Base-by-base conservation (phyloP, 805 yeast genomes). In the Lachancea waltii region DNA sequence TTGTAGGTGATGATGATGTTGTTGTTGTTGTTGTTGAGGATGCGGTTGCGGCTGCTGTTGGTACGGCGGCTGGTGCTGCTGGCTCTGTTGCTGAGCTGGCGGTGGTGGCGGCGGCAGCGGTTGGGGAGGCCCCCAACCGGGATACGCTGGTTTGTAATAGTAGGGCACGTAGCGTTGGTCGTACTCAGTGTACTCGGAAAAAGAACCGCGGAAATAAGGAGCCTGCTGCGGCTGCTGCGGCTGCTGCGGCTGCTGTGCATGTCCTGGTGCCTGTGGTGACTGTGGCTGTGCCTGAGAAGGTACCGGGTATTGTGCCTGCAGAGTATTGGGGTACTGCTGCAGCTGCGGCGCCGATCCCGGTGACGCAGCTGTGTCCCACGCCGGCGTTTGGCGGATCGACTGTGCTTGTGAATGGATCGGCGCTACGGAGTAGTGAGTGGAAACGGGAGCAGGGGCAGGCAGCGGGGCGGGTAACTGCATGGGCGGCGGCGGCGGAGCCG, bases 21-120 rank as follows among this genome's bases (percentile, higher is more conserved):
- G 20, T n/a, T 33, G 36, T 4, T n/a, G n/a, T 14, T 23, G 29
- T 5, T 33, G 18, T 4, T 5, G 29, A 4, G 9, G 30, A 3
- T 33, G 36, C 13, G 4, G 36, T 14, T 29, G 40, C 31, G 30
- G 43, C 43, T 42, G 45, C 25, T 31, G 24, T 28, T 33, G 46
- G 25, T 29, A 34, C 35, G 18, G 38, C 21, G 28, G 42, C 36
- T 41, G 47, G 24, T 36, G 38, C 9, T 34, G 45, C 27, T 24
- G 40, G n/a, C n/a, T n/a, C 7, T 38, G 35, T 13, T 24, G 30
- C 26, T 28, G 34, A 26, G 21, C 30, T 10, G 28, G 38, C 26
- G 22, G 41, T 15, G 26, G 14, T 11, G 4, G 35, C 35, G 4
- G 35, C 23, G 3, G 18, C 35, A 3, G 35, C 25, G 6, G 25